Base-by-base conservation (phyloP, 2,329 filamentous ascomycete genomes). In the Pyrenophora tritici-repentis region DNA sequence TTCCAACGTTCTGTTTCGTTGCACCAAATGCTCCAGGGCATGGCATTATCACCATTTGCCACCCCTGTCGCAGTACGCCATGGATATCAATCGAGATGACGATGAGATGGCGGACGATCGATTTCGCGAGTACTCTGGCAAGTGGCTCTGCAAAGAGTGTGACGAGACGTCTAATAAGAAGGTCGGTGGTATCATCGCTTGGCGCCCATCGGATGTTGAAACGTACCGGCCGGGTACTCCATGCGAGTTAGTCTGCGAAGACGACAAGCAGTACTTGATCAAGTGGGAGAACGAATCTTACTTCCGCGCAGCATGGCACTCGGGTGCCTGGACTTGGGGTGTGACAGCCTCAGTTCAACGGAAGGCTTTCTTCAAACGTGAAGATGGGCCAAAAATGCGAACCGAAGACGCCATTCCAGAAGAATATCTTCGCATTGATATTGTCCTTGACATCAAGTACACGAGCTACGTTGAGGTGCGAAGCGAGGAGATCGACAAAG, bases 11-110 rank as follows among this genome's bases (percentile, higher is more conserved):
- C 79, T 99, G 24, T 97, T 97, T 70, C 86, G 94, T 47, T 99
- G 94, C 73, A 78, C 76, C 1, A 78, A 76, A 18, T 99, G 94
- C 71, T 87, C 84, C 55, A 83, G 91, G 49, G 88, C 80, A 6
- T 97, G 87, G 77, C 94, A 99, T 71, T 86, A 88, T 58, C 84
- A 93, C 53, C 93, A 99, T 75, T 77, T 97, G 8, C 86, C 90
- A 3, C 75, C 81, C 4, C 65, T 75, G 2, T 75, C 74, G 3
- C 70, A 71, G 2, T 73, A 72, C 38, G 58, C 75, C 20, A 76
- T 79, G 70, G 76, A 77, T 12, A 62, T 77, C 32, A 72, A 74
- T 32, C 72, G 76, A 6, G 73, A 78, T 34, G 71, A 78, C 4
- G 73, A 79, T 13, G 78, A 81, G 37, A 67, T 85, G 38, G 83